These are phyloP conservation scores for Spongospora subterranea DNA, from an alignment of 208 protist species.

Conservation along the genomic window DNA sequence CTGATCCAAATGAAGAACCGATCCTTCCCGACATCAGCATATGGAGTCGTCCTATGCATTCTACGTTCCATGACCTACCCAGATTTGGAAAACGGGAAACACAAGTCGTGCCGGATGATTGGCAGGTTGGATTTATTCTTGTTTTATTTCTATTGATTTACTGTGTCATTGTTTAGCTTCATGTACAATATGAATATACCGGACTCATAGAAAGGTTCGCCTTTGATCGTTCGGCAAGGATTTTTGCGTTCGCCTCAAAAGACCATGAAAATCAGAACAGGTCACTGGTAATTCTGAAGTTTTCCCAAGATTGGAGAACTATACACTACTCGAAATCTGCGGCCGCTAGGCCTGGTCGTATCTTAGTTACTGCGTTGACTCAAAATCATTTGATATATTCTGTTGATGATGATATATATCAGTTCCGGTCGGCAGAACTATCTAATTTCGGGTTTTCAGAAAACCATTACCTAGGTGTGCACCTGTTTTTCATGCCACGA, in stretches of 20 bases:
- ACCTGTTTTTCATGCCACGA: too few relatives aligned
- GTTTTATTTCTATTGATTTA: background rate
- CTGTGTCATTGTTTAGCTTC: background rate
- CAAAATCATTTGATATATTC: background rate
- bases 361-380: too few relatives aligned
- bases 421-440: background rate
- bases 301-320: constrained; percentile 3
- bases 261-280: background rate
- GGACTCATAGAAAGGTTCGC: background rate
- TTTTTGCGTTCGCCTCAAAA: background rate
- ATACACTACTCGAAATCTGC: too few relatives aligned
- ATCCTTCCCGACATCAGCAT: background rate
- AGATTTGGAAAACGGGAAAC: background rate
- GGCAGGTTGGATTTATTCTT: background rate
- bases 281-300: background rate
- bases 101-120: background rate
- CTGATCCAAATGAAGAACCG: background rate
- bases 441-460: too few relatives aligned
- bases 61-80: background rate
- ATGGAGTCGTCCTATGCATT: background rate
- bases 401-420: background rate
- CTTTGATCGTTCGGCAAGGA: background rate
- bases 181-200: background rate
- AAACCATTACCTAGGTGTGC: too few relatives aligned
- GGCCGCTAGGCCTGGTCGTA: too few relatives aligned